Evolutionary conservation across 116 monocot species (phyloP), one percentile per base, ranked within the genome.

Genomic region (Trichopus zeylanicus): DNA sequence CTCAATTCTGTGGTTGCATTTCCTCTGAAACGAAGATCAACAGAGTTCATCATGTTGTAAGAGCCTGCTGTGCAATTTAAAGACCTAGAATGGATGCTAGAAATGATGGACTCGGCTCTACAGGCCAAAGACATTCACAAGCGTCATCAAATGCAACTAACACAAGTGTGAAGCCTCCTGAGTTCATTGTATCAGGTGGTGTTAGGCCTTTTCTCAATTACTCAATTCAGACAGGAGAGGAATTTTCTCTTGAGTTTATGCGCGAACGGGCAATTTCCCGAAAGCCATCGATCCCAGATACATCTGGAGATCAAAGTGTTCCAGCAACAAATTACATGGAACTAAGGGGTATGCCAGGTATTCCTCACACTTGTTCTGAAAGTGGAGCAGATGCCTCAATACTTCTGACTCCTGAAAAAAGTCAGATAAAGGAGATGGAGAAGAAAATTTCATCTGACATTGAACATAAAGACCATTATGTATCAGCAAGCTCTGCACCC

Each of bases 241-340:
- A 98, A 55, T 98, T 98, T 78, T 58, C 97, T 59, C 62, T 97
- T 73, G 91, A 98, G 59, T 98, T 98, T 60, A 90, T 97, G 81
- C 65, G 81, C 53, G 91, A 97, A 51, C 72, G 97, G 33, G 78
- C 75, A 57, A 69, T 75, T 29, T 48, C 84, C 42, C 79, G 63
- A 49, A 98, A 87, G 56, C 51, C 67, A 9, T 68, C 77, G 29
- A 69, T 56, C 19, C 76, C 79, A 49, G 75, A 67, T 73, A 59
- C 68, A 55, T 57, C 77, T 63, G 74, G 67, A 25, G 79, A 81
- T 61, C 76, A 73, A 52, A 73, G 52, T 66, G 46, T 29, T 31
- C 42, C 42, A n/a, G 38, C 65, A 10, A 67, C 72, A 69, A 60
- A 55, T 66, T 78, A 67, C 46, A 58, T 70, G 72, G 87, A 87